These are phyloP conservation scores for Amyloporia xantha DNA, from an alignment of 768 basidiomycete species.

Conservation along the genomic window DNA sequence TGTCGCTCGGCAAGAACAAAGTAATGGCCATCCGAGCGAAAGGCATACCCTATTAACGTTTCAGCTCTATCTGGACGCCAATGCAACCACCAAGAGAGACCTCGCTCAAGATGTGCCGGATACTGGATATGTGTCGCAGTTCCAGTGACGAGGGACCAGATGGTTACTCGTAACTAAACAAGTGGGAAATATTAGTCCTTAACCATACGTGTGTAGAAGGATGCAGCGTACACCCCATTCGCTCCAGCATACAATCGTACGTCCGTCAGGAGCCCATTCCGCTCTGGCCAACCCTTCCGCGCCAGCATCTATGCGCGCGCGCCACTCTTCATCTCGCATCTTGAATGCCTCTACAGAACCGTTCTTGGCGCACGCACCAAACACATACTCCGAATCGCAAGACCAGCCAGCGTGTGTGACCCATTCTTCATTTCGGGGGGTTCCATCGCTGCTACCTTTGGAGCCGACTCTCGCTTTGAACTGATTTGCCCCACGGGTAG, in stretches of 20 bases:
- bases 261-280: slow-evolving; percentile 87
- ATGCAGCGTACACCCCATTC: slow-evolving; percentile 78
- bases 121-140: slow-evolving; percentile 79
- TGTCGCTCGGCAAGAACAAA: slow-evolving; percentile 85
- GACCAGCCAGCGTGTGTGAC: slow-evolving; percentile 85
- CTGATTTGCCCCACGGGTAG: slow-evolving; percentile 1
- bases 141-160: slow-evolving; percentile 79
- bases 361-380: slow-evolving; percentile 70
- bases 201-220: not conserved
- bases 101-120: slow-evolving; percentile 75
- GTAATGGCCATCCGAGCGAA: slow-evolving; percentile 75
- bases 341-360: slow-evolving; percentile 74
- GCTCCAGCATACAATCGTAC: slow-evolving; percentile 81
- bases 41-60: slow-evolving; percentile 54
- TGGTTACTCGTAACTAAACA: slow-evolving; percentile 69
- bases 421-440: slow-evolving; percentile 34
- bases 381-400: slow-evolving; percentile 78
- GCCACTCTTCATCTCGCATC: slow-evolving; percentile 74
- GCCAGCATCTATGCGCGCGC: slow-evolving; percentile 70
- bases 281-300: slow-evolving; percentile 81
- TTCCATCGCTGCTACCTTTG: not conserved
- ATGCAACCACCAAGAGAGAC: slow-evolving; percentile 28
- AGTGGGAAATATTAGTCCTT: not conserved
- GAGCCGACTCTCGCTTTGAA: slow-evolving; percentile 6
- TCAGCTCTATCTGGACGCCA: too few species aligned